Evolutionary conservation across 2,329 filamentous ascomycete genomes (phyloP), one percentile per base, ranked within the genome.

Genomic region (Scytalidium sp.): DNA sequence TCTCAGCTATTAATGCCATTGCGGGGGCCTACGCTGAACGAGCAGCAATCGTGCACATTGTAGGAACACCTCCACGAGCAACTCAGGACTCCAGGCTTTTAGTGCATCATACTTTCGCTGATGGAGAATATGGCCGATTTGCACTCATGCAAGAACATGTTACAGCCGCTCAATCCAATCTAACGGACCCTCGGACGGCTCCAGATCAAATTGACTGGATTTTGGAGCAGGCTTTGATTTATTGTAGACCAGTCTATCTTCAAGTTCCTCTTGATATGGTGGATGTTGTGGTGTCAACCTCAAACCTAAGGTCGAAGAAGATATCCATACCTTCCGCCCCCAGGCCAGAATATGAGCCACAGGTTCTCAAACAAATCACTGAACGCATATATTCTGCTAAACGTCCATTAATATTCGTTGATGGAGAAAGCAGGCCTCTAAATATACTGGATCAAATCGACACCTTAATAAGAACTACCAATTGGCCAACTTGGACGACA

Each of bases 221-320:
- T 2, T 76, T 95, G 36, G 78, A 79, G 21, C 76, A 89, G 67
- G 93, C 88, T 66, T 88, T 80, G 71, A 68, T 88, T 36, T 74
- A 79, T 49, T 88, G 84, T 52, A 79, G 86, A 17, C 90, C 90
- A 2, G 87, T 94, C 43, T 95, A 95, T 69, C 83, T 95, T 59
- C 84, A 85, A 64, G 73, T 95, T 11, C 89, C 90, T 2, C 87
- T 86, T 17, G 88, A 95, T 62, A 87, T 93, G 78, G 83, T 87
- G 10, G 72, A 81, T 57, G 78, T 82, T 64, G 86, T 90, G 68
- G 73, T 95, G 20, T 84, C 92, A 63, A 88, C 87, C 32, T 75
- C 79, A 42, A 75, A 83, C 3, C 75, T 95, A n/a, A 76, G 83
- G 10, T 36, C 32, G 5, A 27, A 27, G 13, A 36, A 36, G 7